phyloP scores from a whole-genome alignment of 1,284 basidiomycete species.

The Fomitopsis betulina region DNA sequence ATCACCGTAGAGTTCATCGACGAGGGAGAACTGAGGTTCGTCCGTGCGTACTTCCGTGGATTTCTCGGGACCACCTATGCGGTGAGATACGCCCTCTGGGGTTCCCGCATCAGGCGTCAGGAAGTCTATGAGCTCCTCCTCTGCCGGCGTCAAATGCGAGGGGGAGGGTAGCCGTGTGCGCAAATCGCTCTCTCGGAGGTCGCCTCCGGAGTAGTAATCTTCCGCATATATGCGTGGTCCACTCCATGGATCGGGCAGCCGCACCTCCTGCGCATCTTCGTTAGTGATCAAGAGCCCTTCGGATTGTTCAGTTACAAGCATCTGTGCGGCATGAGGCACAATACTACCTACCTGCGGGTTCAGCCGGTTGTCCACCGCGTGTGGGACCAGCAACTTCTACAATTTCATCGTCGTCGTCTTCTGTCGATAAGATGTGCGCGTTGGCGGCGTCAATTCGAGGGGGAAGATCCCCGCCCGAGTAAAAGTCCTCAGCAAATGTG shows the following conservation, averaged over 20 bases:
- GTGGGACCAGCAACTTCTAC: not conserved
- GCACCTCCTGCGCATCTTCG: conserved; percentile 15
- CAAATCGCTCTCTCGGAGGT: conserved; percentile 14
- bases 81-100: not conserved
- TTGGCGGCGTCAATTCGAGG: conserved; percentile 10
- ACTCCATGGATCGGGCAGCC: conserved; percentile 46
- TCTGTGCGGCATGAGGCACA: too few relatives aligned
- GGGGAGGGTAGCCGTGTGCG: conserved; percentile 10
- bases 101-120: conserved; percentile 13
- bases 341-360: not conserved
- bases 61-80: not conserved
- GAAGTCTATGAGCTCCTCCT: conserved; percentile 2
- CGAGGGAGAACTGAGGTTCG: not conserved
- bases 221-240: conserved; percentile 44
- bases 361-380: not conserved
- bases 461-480: conserved; percentile 31
- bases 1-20: conserved; percentile 4
- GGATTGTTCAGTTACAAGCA: not conserved
- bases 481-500: conserved; percentile 50
- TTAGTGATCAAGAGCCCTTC: not conserved
- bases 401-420: conserved; percentile 10
- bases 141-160: conserved; percentile 12
- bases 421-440: conserved; percentile 19
- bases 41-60: not conserved
- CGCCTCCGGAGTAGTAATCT: conserved; percentile 38